Conservation (phyloP, 2,329 filamentous ascomycete species). For the Xylariaceae sp. region DNA sequence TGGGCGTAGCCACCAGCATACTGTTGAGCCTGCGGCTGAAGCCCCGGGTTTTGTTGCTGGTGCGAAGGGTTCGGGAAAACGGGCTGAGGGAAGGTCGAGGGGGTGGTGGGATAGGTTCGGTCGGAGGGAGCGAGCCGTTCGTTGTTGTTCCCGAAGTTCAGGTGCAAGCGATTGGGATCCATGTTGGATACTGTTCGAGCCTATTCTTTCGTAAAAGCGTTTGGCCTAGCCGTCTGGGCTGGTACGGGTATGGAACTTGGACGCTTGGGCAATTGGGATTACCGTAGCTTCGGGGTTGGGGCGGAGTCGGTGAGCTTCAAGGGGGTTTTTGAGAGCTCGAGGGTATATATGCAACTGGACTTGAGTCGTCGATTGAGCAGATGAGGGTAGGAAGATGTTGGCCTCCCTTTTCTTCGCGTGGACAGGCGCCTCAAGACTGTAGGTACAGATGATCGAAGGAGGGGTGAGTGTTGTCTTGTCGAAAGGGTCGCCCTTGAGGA, state of each 20-base stretch:
- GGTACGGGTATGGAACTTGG: neutral
- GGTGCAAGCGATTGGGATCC: conserved; percentile 57
- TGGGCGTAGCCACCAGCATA: conserved; percentile 47
- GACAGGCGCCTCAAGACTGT: neutral
- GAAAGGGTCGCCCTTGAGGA: neutral
- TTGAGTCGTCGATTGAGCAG: too few species aligned
- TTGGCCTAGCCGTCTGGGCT: too few species aligned
- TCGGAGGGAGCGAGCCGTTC: conserved; percentile 63
- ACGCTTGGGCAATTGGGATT: too few species aligned
- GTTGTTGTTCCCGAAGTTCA: conserved; percentile 66
- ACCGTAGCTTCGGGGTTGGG: too few species aligned
- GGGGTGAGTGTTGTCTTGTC: neutral
- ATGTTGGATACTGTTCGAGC: conserved; percentile 31
- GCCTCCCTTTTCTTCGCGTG: neutral
- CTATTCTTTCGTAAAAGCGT: too few species aligned
- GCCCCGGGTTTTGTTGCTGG: conserved; percentile 49
- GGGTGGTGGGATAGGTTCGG: conserved; percentile 79
- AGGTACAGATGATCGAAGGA: neutral
- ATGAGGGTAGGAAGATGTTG: too few species aligned
- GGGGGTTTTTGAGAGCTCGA: too few species aligned
- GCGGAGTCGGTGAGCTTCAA: too few species aligned
- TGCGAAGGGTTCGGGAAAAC: conserved; percentile 54
- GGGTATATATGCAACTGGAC: too few species aligned
- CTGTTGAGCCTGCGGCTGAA: conserved; percentile 38
- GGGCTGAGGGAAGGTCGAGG: conserved; percentile 93